Evolutionary conservation across 306 rosid species (phyloP).

Genomic region (Rubus idaeus): DNA sequence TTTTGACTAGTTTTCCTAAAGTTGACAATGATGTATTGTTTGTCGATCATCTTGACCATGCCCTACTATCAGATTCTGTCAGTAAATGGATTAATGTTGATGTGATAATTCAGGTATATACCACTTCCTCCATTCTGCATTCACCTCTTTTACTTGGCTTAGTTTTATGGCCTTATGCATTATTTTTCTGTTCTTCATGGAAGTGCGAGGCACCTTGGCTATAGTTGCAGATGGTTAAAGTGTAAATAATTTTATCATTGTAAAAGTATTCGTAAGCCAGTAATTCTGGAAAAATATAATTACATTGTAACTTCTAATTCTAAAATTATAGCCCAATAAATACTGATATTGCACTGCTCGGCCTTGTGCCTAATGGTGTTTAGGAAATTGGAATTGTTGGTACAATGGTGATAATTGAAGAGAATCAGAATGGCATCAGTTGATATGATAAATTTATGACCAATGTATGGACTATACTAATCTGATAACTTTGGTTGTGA

Average conservation of each 20-base stretch:
- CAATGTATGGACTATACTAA: background rate
- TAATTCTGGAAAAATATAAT: background rate
- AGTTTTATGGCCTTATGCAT: background rate
- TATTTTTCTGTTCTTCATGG: background rate
- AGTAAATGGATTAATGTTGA: constrained; percentile 59
- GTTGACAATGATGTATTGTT: constrained; percentile 55
- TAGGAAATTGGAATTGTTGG: background rate
- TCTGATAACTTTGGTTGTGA: background rate
- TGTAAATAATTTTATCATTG: background rate
- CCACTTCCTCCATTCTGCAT: constrained; percentile 10
- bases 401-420: background rate
- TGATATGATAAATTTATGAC: background rate
- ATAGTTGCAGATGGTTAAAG: background rate
- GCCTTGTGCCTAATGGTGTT: background rate
- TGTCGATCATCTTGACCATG: constrained; percentile 92
- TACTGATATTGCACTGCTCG: background rate
- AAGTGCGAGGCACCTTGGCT: constrained; percentile 1
- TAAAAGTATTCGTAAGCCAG: background rate
- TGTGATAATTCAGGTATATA: constrained; percentile 78
- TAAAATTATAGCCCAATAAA: background rate
- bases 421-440: background rate
- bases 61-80: constrained; percentile 69
- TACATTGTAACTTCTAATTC: background rate
- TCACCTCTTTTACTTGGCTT: background rate
- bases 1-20: constrained; percentile 58